Percentiles rank a stretch among this genome's conserved stretches.
Conservation (phyloP, 345 rosid genomes). For the Anastatica hierochuntica region DNA sequence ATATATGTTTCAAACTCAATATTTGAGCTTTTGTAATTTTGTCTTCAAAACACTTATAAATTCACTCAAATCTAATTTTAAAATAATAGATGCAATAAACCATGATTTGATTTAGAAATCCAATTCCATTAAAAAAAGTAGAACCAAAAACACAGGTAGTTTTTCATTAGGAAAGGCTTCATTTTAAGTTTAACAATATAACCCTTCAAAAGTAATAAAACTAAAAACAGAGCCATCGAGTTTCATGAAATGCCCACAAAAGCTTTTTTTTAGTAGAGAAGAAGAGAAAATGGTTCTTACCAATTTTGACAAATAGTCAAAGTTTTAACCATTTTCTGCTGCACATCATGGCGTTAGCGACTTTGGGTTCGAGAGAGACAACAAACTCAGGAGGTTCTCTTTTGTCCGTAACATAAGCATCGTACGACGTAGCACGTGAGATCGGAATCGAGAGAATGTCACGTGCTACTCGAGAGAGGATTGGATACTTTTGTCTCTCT, state of each 20-base stretch:
- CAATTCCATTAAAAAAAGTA: no score
- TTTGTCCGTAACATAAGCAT: conserved; percentile 30
- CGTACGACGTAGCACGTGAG: conserved; percentile 20
- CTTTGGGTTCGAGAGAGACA: conserved; percentile 12
- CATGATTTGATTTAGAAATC: no score
- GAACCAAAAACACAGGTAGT: no score
- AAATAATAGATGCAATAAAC: no score
- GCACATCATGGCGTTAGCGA: conserved; percentile 19
- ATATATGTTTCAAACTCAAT: no score
- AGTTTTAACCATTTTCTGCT: conserved; percentile 7
- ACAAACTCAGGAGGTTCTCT: conserved; percentile 18
- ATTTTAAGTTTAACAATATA: no score
- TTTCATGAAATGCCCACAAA: neutral
- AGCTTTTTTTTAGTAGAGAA: neutral
- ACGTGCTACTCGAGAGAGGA: conserved; percentile 69
- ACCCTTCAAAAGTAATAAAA: no score
- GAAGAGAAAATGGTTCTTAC: neutral
- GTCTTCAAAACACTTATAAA: no score
- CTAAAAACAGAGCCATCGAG: no score
- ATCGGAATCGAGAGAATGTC: conserved; percentile 66
- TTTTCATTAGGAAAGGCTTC: neutral
- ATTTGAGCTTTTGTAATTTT: no score
- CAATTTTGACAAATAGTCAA: neutral
- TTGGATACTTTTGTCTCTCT: conserved; percentile 56
- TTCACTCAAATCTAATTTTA: no score